phyloP scores from a whole-genome alignment of 1,284 basidiomycete species.

The Cerrena zonata region DNA sequence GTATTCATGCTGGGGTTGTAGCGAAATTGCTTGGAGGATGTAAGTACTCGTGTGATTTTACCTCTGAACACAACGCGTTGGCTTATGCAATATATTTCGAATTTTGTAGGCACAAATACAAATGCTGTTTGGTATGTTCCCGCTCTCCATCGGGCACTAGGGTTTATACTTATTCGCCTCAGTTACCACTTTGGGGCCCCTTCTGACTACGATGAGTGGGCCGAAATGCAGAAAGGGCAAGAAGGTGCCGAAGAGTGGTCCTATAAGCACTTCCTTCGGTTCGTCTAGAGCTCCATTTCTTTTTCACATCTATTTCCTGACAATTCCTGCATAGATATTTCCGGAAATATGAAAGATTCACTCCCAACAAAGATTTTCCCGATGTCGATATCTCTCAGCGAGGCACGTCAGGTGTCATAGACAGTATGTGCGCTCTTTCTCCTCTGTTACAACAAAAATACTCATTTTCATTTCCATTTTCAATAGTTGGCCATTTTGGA shows the following conservation, averaged over 20 bases:
- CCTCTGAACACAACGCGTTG: too few relatives aligned
- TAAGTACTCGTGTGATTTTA: conserved; percentile 29
- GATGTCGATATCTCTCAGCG: conserved; percentile 39
- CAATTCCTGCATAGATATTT: conserved; percentile 43
- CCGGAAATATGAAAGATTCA: conserved; percentile 53
- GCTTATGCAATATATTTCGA: not conserved
- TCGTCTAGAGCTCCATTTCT: conserved; percentile 8
- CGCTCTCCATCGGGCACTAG: not conserved
- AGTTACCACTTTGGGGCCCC: conserved; percentile 67
- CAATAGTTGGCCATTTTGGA: conserved; percentile 27
- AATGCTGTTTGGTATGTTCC: conserved; percentile 57
- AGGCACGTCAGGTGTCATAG: conserved; percentile 47
- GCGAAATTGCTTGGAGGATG: conserved; percentile 67
- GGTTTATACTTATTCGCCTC: not conserved
- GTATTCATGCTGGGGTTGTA: too few relatives aligned
- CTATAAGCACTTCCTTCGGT: conserved; percentile 51
- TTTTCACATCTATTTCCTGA: not conserved
- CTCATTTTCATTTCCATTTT: not conserved
- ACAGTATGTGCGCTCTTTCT: conserved; percentile 19
- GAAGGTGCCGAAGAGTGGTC: conserved; percentile 53
- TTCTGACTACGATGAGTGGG: conserved; percentile 68
- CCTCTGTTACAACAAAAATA: too few relatives aligned
- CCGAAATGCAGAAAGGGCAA: conserved; percentile 38
- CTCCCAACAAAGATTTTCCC: conserved; percentile 41
- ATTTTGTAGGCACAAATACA: conserved; percentile 49